Base-by-base conservation (phyloP, 371 early-diverging fungal species). In the Haplosporangium sp. region DNA sequence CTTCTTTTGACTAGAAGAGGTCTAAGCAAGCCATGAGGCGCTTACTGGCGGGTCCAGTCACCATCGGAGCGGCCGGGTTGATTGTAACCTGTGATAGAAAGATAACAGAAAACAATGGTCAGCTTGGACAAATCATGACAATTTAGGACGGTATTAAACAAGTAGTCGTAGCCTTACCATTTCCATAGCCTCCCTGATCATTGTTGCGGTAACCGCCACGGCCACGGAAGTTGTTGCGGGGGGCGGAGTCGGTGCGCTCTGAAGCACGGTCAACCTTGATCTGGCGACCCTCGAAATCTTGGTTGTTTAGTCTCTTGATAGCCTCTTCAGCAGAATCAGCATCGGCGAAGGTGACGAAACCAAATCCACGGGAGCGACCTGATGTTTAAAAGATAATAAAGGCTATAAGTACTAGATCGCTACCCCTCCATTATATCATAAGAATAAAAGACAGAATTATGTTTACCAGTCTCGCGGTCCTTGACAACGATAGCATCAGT, bases 351-450 rank as follows among this genome's bases (percentile, higher is more conserved):
- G 89, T 90, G 59, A 95, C 92, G 73, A 95, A 95, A 6, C 95
- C 95, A 84, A 93, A 94, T 13, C 95, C 94, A 71, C 93, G 90
- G 72, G 92, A 91, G 76, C 91, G 88, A 66, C 89, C 92, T 79
- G n/a, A n/a, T n/a, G n/a, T n/a, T n/a, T n/a, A n/a, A n/a, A 27
- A 27, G 27, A 27, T 27, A 27, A n/a, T n/a, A n/a, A n/a, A n/a
- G n/a, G n/a, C n/a, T 27, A 27, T 27, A 27, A 1, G 27, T 27
- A 27, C n/a, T n/a, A n/a, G n/a, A n/a, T n/a, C n/a, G n/a, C n/a
- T n/a, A n/a, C n/a, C n/a, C n/a, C n/a, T n/a, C n/a, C n/a, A n/a
- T n/a, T n/a, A n/a, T n/a, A n/a, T n/a, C n/a, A n/a, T n/a, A n/a
- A n/a, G n/a, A n/a, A n/a, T n/a, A n/a, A n/a, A n/a, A n/a, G n/a